Conservation (phyloP, 2,329 filamentous ascomycete genomes). For the Chaetomium strumarium region DNA sequence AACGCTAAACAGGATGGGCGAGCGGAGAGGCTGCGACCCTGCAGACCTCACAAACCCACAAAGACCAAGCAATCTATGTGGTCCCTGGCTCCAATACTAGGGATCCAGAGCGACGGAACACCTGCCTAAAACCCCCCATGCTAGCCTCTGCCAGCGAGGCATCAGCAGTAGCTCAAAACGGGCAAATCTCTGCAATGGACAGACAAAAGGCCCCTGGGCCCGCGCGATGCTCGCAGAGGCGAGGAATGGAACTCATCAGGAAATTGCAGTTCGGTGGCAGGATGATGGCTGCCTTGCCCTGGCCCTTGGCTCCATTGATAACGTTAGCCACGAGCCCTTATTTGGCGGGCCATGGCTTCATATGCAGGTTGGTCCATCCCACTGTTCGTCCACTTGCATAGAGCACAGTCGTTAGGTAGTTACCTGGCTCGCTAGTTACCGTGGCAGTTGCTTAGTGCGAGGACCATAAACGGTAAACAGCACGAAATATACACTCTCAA, state of each 20-base stretch:
- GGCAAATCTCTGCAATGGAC: not conserved
- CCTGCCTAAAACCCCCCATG: not conserved
- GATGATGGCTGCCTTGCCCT: not conserved
- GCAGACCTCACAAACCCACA: too few relatives aligned
- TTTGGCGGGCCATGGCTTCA: not conserved
- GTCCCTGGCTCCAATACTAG: not conserved
- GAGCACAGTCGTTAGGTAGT: not conserved
- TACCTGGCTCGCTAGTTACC: not conserved
- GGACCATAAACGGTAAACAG: not conserved
- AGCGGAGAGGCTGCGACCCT: too few relatives aligned
- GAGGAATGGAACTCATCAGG: not conserved
- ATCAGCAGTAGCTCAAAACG: constrained; percentile 4
- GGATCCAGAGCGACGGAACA: constrained; percentile 6
- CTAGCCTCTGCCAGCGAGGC: not conserved
- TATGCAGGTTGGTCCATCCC: not conserved
- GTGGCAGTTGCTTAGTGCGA: not conserved
- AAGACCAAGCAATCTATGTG: not conserved
- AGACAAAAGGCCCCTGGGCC: not conserved
- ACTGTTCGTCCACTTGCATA: not conserved
- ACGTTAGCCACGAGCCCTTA: not conserved
- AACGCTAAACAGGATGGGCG: not conserved
- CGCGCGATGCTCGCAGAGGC: not conserved
- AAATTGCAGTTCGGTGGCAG: constrained; percentile 7
- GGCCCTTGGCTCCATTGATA: not conserved
- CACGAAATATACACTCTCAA: too few relatives aligned